Base-by-base conservation (phyloP, 2,329 filamentous ascomycete species). In the Colletotrichum liaoningense region DNA sequence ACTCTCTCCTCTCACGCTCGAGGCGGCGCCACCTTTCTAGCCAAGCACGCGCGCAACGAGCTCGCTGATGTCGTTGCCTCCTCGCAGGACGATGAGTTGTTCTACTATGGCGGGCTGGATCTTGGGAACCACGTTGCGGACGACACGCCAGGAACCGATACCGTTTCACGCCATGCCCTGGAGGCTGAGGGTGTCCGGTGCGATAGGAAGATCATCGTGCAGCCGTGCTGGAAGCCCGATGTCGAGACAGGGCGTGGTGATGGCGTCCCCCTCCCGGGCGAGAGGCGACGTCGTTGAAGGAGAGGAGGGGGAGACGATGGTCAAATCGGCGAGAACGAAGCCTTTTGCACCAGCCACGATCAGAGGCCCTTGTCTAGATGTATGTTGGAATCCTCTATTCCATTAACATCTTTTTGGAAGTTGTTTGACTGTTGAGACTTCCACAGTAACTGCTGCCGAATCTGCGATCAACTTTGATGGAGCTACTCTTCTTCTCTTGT, bases 31-130 rank as follows among this genome's bases (percentile, higher is more conserved):
- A 82, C 83, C 69, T 82, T 80, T 79, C 75, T 82, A 68, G 83
- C 84, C 76, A 80, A 82, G 75, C 79, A 82, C 70, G 79, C 82
- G 74, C 67, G 85, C 74, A 77, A 82, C 76, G 80, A 85, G 70
- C 83, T 86, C 55, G 82, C 83, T 75, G 75, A 77, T 67, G 63
- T 83, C 66, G 76, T 84, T 57, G 80, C 84, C 60, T 77, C 80
- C 59, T 75, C 79, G 63, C 73, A 79, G 14, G 64, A 74, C 42
- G 77, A 81, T 71, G 79, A 83, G 26, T 69, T 73, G 8, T 75
- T 75, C 49, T 85, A 78, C 78, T 83, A 82, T 80, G 35, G 69
- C 67, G 73, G 70, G 24, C 81, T 86, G 66, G 71, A 75, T 28
- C 77, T 83, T 33, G 75, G 77, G 46, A 65, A 75, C 6, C 65